Percentiles rank a stretch among this genome's conserved stretches.
Evolutionary conservation across 768 basidiomycete genomes (phyloP).

Genomic region (Boletus rex-veris): DNA sequence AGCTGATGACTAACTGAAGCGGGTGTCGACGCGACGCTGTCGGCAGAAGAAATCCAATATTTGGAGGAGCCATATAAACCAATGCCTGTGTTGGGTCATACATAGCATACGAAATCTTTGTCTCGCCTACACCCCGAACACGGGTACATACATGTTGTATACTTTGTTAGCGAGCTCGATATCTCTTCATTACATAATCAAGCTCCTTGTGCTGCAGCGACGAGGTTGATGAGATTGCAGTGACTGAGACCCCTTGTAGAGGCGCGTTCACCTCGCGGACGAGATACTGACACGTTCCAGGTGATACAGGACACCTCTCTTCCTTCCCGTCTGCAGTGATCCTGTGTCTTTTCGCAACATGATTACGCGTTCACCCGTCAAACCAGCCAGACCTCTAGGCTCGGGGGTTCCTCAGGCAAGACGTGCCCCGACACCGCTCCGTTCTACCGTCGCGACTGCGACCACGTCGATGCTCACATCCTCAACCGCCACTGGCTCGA

Average conservation of each 20-base stretch:
- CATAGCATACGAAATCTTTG: conserved; percentile 1
- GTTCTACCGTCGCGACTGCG: conserved; percentile 17
- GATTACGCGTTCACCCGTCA: conserved; percentile 31
- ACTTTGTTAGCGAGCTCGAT: not conserved
- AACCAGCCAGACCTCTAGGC: conserved; percentile 10
- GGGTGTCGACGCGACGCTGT: conserved; percentile 41
- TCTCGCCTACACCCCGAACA: too few relatives aligned
- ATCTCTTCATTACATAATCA: conserved; percentile 16
- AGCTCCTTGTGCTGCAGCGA: not conserved
- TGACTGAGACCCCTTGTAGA: not conserved
- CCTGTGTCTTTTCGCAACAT: conserved; percentile 10
- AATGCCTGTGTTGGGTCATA: conserved; percentile 39
- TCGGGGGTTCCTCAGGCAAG: conserved; percentile 10
- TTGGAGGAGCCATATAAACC: conserved; percentile 46
- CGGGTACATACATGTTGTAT: not conserved
- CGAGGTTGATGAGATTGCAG: conserved; percentile 9
- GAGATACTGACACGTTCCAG: not conserved
- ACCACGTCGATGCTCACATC: conserved; percentile 28
- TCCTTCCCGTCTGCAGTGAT: not conserved
- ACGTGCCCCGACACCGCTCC: conserved; percentile 21
- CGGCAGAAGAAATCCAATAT: conserved; percentile 45
- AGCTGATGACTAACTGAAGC: conserved; percentile 19
- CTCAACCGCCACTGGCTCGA: conserved; percentile 28
- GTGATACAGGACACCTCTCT: not conserved
- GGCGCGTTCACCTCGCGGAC: conserved; percentile 1